Percentiles rank a stretch among this genome's conserved stretches.
Conservation (phyloP, 345 rosid genomes). For the Syzygium grande region DNA sequence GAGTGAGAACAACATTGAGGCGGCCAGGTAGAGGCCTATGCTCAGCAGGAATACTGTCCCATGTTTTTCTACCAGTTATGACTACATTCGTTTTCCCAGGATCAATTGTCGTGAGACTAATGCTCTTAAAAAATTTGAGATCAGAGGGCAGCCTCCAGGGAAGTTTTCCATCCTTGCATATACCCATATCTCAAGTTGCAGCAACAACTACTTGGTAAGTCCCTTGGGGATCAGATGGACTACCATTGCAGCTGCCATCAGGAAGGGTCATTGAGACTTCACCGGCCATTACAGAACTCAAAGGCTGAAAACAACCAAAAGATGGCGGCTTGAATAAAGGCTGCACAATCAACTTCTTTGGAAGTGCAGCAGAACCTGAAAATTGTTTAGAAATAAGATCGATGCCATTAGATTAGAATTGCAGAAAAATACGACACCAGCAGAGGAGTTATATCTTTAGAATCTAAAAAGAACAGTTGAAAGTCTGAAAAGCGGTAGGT, state of each 20-base stretch:
- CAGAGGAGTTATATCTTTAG: background rate
- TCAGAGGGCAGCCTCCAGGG: constrained; percentile 77
- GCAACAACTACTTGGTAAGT: constrained; percentile 74
- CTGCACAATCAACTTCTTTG: constrained; percentile 29
- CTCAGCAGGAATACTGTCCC: constrained; percentile 71
- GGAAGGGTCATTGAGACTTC: constrained; percentile 23
- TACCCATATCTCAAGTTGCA: constrained; percentile 78
- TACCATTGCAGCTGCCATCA: constrained; percentile 34
- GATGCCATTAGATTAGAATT: background rate
- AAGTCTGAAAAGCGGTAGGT: background rate
- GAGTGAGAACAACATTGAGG: constrained; percentile 86
- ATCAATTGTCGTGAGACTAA: constrained; percentile 51
- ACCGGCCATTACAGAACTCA: constrained; percentile 26
- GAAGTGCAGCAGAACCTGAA: constrained; percentile 34
- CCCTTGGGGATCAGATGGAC: constrained; percentile 34
- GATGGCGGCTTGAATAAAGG: constrained; percentile 3
- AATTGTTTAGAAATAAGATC: background rate
- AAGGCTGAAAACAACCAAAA: constrained; percentile 9
- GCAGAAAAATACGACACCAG: rapidly evolving
- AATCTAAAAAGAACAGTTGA: background rate
- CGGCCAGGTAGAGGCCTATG: constrained; percentile 67
- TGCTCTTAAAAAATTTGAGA: constrained; percentile 67
- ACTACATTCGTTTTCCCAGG: constrained; percentile 71
- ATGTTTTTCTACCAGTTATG: constrained; percentile 81
- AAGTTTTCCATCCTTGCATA: constrained; percentile 74